These are phyloP conservation scores for Colletotrichum sp. DNA, from an alignment of 2,329 filamentous ascomycete genomes.

Conservation along the genomic window DNA sequence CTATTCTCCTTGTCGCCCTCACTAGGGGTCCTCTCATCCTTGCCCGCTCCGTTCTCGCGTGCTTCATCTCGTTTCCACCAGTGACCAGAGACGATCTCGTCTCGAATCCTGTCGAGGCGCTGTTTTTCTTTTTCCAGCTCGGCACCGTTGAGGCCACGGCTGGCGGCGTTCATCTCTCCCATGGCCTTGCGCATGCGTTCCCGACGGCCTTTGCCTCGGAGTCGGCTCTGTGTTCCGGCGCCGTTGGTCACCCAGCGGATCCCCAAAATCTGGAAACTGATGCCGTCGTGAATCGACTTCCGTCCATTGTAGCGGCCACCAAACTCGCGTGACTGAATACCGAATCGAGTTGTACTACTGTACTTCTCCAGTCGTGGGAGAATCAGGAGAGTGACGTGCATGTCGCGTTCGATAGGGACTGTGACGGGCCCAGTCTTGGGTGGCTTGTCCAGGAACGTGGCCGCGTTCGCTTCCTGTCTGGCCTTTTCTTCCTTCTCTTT, in stretches of 20 bases:
- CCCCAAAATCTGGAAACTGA: constrained; percentile 85
- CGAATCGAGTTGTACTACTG: constrained; percentile 74
- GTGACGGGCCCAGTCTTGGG: constrained; percentile 66
- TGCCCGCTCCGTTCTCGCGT: constrained; percentile 28
- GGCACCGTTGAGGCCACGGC: constrained; percentile 17
- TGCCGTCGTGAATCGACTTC: constrained; percentile 72
- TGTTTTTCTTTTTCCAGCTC: constrained; percentile 16
- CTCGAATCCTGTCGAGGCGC: constrained; percentile 26
- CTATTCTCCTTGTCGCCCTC: constrained; percentile 56
- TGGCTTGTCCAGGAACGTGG: constrained; percentile 55
- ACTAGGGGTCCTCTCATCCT: constrained; percentile 31
- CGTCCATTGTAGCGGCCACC: constrained; percentile 56
- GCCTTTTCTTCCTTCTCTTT: constrained; percentile 37
- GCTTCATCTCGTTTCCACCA: constrained; percentile 36
- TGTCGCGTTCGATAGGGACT: constrained; percentile 72
- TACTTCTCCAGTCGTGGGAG: constrained; percentile 83
- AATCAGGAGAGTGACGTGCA: constrained; percentile 87
- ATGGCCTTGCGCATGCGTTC: constrained; percentile 63
- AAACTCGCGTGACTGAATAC: constrained; percentile 83
- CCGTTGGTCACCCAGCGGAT: constrained; percentile 87
- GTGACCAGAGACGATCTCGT: constrained; percentile 34
- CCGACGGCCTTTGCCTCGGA: constrained; percentile 59
- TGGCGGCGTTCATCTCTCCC: constrained; percentile 50
- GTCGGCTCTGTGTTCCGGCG: constrained; percentile 60
- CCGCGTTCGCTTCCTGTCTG: constrained; percentile 35